These are phyloP conservation scores for Pholiota adiposa DNA, from an alignment of 1,284 basidiomycete species.

Conservation along the genomic window DNA sequence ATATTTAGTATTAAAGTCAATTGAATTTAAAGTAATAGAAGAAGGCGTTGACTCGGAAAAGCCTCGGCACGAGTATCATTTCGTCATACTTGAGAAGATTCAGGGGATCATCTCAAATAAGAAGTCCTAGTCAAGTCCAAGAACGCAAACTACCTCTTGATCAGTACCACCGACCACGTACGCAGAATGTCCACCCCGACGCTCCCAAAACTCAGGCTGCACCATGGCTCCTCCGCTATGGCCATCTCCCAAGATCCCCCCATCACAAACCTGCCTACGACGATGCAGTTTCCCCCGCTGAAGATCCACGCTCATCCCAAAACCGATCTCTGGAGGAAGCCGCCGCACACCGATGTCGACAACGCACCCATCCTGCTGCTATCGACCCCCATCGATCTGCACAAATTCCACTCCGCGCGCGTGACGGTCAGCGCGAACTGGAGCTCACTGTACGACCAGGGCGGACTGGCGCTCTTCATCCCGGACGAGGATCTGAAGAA, in stretches of 20 bases:
- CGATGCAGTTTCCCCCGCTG: slow-evolving; percentile 23
- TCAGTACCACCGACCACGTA: too few relatives aligned
- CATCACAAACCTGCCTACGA: slow-evolving; percentile 20
- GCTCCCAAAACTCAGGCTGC: slow-evolving; percentile 29
- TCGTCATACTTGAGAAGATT: too few relatives aligned
- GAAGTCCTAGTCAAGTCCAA: too few relatives aligned
- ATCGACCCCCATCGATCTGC: slow-evolving; percentile 30
- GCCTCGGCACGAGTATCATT: too few relatives aligned
- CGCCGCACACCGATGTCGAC: slow-evolving; percentile 28
- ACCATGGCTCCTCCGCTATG: slow-evolving; percentile 34
- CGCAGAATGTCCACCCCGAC: background rate
- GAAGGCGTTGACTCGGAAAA: too few relatives aligned
- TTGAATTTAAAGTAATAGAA: too few relatives aligned
- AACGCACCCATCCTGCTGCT: slow-evolving; percentile 31
- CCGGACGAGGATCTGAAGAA: slow-evolving; percentile 34
- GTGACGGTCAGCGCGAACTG: slow-evolving; percentile 31
- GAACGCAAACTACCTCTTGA: too few relatives aligned
- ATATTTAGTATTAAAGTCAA: too few relatives aligned
- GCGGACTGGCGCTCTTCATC: slow-evolving; percentile 33
- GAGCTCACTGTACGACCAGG: slow-evolving; percentile 33
- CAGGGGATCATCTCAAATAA: too few relatives aligned
- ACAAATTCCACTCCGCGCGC: slow-evolving; percentile 30
- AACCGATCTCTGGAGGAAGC: slow-evolving; percentile 33
- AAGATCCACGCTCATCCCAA: slow-evolving; percentile 27
- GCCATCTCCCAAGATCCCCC: slow-evolving; percentile 29